Base-by-base conservation (phyloP, 768 basidiomycete genomes). In the Brasilioporus rufonigricans region DNA sequence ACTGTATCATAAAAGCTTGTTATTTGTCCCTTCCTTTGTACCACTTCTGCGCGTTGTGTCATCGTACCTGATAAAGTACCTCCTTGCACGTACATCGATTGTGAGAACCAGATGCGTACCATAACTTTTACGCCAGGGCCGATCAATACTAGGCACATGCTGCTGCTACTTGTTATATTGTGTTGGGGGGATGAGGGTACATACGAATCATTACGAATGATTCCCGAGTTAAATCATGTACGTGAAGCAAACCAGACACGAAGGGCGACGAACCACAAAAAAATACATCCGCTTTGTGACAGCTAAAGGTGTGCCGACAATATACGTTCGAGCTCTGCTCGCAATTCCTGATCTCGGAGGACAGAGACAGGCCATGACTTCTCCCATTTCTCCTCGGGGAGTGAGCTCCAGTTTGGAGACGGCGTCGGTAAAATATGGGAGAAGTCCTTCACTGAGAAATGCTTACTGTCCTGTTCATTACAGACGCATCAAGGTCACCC, bases 351-450 rank as follows among this genome's bases (percentile, higher is more conserved):
- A 27, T 53, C 64, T 24, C 58, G 51, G 26, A 69, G 55, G 46
- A 43, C 44, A 44, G 24, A 47, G 2, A 61, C 19, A 27, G 71
- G 69, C 69, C 71, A 72, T 1, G 35, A 47, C 24, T 11, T 56
- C 38, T 67, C 49, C 38, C 53, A 24, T 5, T 48, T 43, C 13
- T 57, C 60, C 50, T 66, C 52, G 10, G 35, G 29, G 18, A 72
- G 40, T 9, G 2, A 27, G 18, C 58, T 58, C 86, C 89, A 94
- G 69, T 94, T 83, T 11, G 93, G 91, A 5, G 93, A 94, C 0
- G 83, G 84, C 1, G 87, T 84, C 5, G 79, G 64, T 31, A 84
- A 76, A 55, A 93, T 88, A 68, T 93, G 91, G 19, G 91, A 89
- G 65, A 95, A 95, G 60, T 95, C 93, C 63, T 88, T 88, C 18